Evolutionary conservation across 176 grass and related monocot genomes (phyloP).

Genomic region (Bonia amplexicaulis): DNA sequence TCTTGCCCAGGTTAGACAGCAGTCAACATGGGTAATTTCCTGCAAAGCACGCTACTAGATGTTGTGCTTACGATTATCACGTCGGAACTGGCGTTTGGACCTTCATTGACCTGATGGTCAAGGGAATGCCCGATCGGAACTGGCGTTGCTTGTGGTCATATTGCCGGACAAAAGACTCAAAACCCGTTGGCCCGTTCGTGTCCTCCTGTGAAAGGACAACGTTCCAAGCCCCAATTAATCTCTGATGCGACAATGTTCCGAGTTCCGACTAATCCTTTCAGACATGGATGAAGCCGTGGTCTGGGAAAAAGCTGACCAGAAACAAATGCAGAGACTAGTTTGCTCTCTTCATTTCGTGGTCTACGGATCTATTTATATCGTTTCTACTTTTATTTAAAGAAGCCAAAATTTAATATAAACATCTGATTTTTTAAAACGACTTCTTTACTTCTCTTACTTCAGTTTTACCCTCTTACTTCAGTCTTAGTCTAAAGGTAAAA

Average conservation of each 20-base stretch:
- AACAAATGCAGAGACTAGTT: background rate
- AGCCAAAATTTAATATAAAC: too few relatives aligned
- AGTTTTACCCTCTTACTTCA: too few relatives aligned
- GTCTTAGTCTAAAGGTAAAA: accelerated
- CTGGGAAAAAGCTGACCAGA: background rate
- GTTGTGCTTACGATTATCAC: background rate
- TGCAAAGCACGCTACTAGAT: too few relatives aligned
- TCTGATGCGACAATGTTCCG: background rate
- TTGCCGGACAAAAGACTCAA: too few relatives aligned
- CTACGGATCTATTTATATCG: too few relatives aligned
- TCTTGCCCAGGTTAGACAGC: too few relatives aligned
- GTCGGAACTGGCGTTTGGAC: background rate
- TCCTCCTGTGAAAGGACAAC: background rate
- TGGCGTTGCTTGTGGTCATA: too few relatives aligned
- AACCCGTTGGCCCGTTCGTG: background rate
- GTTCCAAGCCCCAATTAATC: background rate
- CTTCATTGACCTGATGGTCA: background rate
- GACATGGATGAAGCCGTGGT: background rate
- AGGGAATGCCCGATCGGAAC: background rate
- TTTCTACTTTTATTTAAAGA: too few relatives aligned
- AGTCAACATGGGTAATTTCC: too few relatives aligned
- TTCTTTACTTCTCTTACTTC: too few relatives aligned
- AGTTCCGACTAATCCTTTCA: background rate
- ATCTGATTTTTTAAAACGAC: too few relatives aligned
- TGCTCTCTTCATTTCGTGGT: background rate